Evolutionary conservation across 163 green algal genomes (phyloP).

Genomic region (Scenedesmus sp.): DNA sequence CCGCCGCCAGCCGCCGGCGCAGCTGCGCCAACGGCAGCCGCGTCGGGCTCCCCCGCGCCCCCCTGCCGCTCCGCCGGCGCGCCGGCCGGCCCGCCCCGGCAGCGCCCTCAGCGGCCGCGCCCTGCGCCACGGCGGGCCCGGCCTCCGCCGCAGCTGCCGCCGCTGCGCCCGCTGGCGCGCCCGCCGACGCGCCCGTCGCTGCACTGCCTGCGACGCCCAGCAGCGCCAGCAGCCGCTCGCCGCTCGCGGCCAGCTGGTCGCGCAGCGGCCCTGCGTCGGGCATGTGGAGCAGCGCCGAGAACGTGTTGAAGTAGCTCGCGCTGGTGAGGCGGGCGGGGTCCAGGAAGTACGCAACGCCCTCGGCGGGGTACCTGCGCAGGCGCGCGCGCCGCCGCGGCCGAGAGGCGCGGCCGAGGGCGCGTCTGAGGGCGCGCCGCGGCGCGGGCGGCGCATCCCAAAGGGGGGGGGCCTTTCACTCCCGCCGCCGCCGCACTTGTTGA

Average conservation of each 20-base stretch:
- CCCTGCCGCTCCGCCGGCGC: too few relatives aligned
- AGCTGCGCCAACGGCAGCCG: too few relatives aligned
- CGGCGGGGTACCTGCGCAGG: conserved; percentile 61
- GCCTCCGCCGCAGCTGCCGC: too few relatives aligned
- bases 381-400: too few relatives aligned
- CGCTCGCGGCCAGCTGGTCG: conserved; percentile 56
- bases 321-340: conserved; percentile 49
- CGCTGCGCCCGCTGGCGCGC: conserved; percentile 42
- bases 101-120: neutral
- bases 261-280: conserved; percentile 62
- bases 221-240: conserved; percentile 51
- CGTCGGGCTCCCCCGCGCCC: too few relatives aligned
- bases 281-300: conserved; percentile 68
- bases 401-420: too few relatives aligned
- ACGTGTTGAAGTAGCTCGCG: conserved; percentile 30
- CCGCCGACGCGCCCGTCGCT: neutral
- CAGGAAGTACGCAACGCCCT: conserved; percentile 88
- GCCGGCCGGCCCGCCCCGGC: too few relatives aligned
- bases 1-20: too few relatives aligned
- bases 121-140: too few relatives aligned
- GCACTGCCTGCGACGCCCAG: conserved; percentile 22
- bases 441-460: too few relatives aligned
- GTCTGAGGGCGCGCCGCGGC: too few relatives aligned
- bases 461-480: neutral
- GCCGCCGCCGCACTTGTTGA: conserved; percentile 65